Evolutionary conservation across 2,329 filamentous ascomycete species (phyloP), one percentile per base, ranked within the genome.

Genomic region (Aspergillus novoparasiticus): DNA sequence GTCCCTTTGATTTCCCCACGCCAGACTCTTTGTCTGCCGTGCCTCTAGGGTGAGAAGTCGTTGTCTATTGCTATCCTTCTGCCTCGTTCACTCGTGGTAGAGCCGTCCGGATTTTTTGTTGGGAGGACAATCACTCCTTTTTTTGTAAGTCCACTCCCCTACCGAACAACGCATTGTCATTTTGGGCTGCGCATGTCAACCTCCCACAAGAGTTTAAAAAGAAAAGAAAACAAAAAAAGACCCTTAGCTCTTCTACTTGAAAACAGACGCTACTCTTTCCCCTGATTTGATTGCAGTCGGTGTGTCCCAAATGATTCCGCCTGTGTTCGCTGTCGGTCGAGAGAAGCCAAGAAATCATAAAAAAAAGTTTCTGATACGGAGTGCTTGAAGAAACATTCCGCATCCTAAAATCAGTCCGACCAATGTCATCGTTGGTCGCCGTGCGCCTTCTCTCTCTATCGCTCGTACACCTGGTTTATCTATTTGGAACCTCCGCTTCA

Each of bases 1-100:
- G 58, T 67, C 66, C 64, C 60, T 67, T 71, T 57, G 54, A 30
- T 62, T 63, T 53, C 59, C 59, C 59, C 67, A 69, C 68, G 66
- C 60, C 67, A 65, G 66, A 63, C 69, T 60, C 23, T 61, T 41
- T 30, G 66, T 68, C 66, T 70, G 63, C 65, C 69, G 68, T 71
- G 67, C 59, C 62, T 69, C 62, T 56, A 72, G 68, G 66, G 65
- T 65, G 63, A 70, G 65, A 69, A 64, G 62, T 61, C 54, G 57
- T 58, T 66, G 53, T 71, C 28, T 51, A 34, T 58, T 65, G 57
- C 58, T 60, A 57, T 57, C 61, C 53, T 60, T 69, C 70, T 73
- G 67, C 71, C 73, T 75, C 72, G 73, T 75, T 74, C 58, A 68
- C 72, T 77, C 73, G 75, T 76, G 74, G 74, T 74, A 75, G 73